phyloP scores from a whole-genome alignment of 31 red algal species.

The Porphyra umbilicalis region DNA sequence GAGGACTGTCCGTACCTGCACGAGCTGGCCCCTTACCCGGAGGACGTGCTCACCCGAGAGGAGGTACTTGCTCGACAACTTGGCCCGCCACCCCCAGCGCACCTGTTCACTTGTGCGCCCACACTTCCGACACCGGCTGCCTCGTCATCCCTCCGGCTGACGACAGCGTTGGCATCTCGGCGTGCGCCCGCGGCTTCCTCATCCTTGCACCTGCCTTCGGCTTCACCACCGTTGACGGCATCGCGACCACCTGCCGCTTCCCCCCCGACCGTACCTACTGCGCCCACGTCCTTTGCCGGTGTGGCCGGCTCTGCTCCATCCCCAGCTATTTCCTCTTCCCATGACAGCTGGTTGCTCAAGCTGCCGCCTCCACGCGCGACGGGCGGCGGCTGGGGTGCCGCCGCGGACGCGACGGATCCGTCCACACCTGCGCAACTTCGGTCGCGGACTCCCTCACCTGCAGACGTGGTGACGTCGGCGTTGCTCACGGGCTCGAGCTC shows the following conservation, averaged over 20 bases:
- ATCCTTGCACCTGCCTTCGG: constrained; percentile 3
- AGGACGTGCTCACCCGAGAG: constrained; percentile 42
- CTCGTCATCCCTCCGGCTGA: neutral
- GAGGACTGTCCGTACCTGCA: constrained; percentile 81
- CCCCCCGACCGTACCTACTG: neutral
- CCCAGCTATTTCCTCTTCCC: neutral
- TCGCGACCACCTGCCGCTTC: constrained; percentile 2
- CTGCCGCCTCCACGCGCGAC: neutral
- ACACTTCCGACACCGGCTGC: constrained; percentile 8
- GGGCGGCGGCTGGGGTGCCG: neutral
- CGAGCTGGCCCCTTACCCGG: constrained; percentile 29
- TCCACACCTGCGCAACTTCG: neutral
- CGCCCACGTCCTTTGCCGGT: neutral
- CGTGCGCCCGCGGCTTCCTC: neutral
- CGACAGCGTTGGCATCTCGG: neutral
- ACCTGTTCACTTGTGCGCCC: constrained; percentile 38
- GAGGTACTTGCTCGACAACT: constrained; percentile 64
- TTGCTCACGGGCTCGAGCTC: neutral
- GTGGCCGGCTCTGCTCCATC: neutral
- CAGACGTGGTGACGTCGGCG: neutral
- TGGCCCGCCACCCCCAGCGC: constrained; percentile 76
- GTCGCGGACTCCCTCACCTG: neutral
- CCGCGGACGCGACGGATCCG: neutral
- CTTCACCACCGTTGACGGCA: neutral
- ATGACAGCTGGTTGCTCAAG: neutral